Conservation (phyloP, 495 filamentous ascomycete genomes). For the Aspergillus nidulans region DNA sequence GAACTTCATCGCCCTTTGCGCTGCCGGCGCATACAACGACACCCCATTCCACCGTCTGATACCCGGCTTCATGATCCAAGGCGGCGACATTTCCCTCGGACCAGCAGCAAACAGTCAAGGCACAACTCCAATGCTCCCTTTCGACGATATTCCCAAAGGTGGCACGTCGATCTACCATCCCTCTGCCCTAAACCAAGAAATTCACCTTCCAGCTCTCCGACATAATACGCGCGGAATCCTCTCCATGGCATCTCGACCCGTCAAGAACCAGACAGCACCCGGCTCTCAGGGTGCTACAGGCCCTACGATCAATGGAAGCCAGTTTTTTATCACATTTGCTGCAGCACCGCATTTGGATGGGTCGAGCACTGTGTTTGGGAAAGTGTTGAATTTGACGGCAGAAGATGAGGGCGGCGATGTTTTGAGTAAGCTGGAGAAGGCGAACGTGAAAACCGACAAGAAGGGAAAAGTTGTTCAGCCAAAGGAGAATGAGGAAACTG, state of each 20-base stretch:
- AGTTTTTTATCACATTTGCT: slow-evolving; percentile 89
- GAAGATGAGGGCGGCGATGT: slow-evolving; percentile 44
- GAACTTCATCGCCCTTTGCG: slow-evolving; percentile 97
- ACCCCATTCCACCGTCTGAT: slow-evolving; percentile 92
- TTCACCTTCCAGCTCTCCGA: slow-evolving; percentile 67
- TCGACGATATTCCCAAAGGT: slow-evolving; percentile 62
- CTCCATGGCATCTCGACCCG: slow-evolving; percentile 82
- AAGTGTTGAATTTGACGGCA: slow-evolving; percentile 53
- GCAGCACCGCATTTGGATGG: slow-evolving; percentile 90
- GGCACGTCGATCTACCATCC: slow-evolving; percentile 81
- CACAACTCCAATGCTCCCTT: slow-evolving; percentile 38
- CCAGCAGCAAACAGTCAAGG: slow-evolving; percentile 39
- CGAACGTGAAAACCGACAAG: slow-evolving; percentile 83
- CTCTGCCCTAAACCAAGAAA: slow-evolving; percentile 82
- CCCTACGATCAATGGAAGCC: slow-evolving; percentile 80
- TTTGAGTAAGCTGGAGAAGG: slow-evolving; percentile 60
- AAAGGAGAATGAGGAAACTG: slow-evolving; percentile 42
- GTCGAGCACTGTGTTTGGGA: slow-evolving; percentile 89
- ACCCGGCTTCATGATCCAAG: slow-evolving; percentile 88
- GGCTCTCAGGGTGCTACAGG: slow-evolving; percentile 46
- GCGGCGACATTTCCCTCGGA: slow-evolving; percentile 70
- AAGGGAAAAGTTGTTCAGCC: slow-evolving; percentile 69
- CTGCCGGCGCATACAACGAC: slow-evolving; percentile 77
- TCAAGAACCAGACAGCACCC: slow-evolving; percentile 52
- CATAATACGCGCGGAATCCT: slow-evolving; percentile 86